Evolutionary conservation across 208 protist genomes (phyloP), one percentile per base, ranked within the genome.

Genomic region (Crithidia sp.): DNA sequence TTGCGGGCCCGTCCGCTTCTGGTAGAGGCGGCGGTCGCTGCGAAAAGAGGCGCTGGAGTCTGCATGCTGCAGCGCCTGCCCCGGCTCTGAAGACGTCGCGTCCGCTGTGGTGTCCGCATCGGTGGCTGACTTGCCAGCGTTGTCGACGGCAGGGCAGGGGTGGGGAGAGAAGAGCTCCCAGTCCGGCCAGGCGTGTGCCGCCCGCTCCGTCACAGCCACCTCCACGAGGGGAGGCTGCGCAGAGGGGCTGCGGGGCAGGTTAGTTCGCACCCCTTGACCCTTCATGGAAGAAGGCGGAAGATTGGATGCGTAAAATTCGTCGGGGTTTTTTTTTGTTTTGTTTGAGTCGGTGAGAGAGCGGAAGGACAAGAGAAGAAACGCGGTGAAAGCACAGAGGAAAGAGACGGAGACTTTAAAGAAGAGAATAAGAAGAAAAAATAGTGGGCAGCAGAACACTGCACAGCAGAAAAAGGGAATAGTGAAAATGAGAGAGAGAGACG

Each of bases 141-240:
- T 39, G 41, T 4, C 49, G n/a, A 28, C 14, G 0, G 16, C 14
- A 6, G 17, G 39, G 10, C 8, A 39, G 37, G 14, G 12, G 4
- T n/a, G 37, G 6, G 55, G 59, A 55, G 55, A 67, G 47, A 61
- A 65, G 16, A 14, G 36, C 37, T 62, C 16, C 62, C 62, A 76
- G 17, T 64, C 44, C 13, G 71, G 71, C 71, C 71, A 69, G 55
- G 36, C 53, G 50, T 70, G 71, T 14, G 28, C 3, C 56, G 14
- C 28, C 28, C 28, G 36, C 41, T 63, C 56, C 28, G 44, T 62
- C 12, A 53, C 44, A 13, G 43, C 36, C 40, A 52, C 39, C 17
- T 67, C 70, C 19, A 47, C 54, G 10, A 50, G 36, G 14, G 54
- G 57, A 7, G 19, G 67, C 28, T 64, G 54, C 0, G 49, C 13